Evolutionary conservation across 2,329 filamentous ascomycete species (phyloP).

Genomic region (Pseudomassariella vexata): DNA sequence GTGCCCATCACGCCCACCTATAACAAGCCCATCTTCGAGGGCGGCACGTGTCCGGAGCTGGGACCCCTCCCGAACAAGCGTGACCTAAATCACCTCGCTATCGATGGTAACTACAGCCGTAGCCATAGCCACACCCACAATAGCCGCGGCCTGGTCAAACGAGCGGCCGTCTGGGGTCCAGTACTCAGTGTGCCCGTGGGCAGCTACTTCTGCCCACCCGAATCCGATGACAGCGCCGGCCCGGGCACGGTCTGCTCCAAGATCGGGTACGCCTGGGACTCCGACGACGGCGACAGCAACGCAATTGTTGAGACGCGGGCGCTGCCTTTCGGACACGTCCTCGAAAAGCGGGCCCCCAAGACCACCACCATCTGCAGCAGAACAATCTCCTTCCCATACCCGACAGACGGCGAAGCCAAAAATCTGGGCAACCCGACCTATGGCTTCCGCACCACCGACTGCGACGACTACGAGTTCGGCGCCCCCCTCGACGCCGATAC

Average conservation of each 20-base stretch:
- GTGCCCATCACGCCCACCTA: constrained; percentile 8
- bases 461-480: constrained; percentile 3
- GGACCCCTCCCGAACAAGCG: constrained; percentile 11
- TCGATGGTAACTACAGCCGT: constrained; percentile 4
- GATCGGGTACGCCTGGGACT: not conserved
- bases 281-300: constrained; percentile 1
- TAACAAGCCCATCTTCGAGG: constrained; percentile 11
- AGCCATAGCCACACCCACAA: not conserved
- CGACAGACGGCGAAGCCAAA: constrained; percentile 1
- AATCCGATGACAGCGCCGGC: not conserved
- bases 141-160: constrained; percentile 2
- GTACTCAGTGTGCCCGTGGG: constrained; percentile 2
- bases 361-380: not conserved
- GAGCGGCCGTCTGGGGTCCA: constrained; percentile 4
- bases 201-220: constrained; percentile 3
- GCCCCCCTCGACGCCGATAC: constrained; percentile 1
- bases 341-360: constrained; percentile 1
- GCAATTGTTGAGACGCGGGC: no score
- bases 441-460: constrained; percentile 1
- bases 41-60: constrained; percentile 12
- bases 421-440: not conserved
- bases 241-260: constrained; percentile 1
- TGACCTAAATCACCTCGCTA: constrained; percentile 6
- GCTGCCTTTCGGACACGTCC: no score
- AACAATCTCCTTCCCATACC: not conserved